Conservation (phyloP, 2,329 filamentous ascomycete genomes). For the Penicillium sclerotigenum region DNA sequence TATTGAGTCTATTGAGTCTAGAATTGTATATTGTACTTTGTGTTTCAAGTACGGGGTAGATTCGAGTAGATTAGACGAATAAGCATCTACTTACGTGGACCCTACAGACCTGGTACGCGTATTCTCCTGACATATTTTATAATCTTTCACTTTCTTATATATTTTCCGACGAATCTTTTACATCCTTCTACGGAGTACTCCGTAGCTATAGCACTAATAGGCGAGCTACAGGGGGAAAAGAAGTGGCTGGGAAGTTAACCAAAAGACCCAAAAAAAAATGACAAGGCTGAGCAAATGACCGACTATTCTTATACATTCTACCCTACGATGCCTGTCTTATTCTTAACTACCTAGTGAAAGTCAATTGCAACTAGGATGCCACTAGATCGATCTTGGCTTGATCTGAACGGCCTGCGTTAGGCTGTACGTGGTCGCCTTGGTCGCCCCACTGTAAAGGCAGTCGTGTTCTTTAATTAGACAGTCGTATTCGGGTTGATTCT, state of each 20-base stretch:
- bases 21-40: not conserved
- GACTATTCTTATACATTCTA: not conserved
- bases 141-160: not conserved
- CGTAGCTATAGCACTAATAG: not conserved
- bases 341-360: not conserved
- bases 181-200: too few species aligned
- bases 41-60: too few species aligned
- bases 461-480: conserved; percentile 4
- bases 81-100: too few species aligned
- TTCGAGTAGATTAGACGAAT: too few species aligned
- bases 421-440: not conserved
- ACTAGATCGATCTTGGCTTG: conserved; percentile 6
- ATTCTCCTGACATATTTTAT: not conserved
- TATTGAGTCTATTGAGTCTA: too few species aligned
- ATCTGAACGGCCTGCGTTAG: not conserved
- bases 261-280: too few species aligned
- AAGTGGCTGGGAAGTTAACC: not conserved
- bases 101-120: not conserved
- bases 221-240: not conserved
- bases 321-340: not conserved
- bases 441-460: conserved; percentile 4
- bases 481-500: not conserved
- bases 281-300: too few species aligned
- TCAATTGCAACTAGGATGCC: conserved; percentile 3
- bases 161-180: not conserved